phyloP scores from a whole-genome alignment of 305 asterid genomes.

The Coffea humblotiana region DNA sequence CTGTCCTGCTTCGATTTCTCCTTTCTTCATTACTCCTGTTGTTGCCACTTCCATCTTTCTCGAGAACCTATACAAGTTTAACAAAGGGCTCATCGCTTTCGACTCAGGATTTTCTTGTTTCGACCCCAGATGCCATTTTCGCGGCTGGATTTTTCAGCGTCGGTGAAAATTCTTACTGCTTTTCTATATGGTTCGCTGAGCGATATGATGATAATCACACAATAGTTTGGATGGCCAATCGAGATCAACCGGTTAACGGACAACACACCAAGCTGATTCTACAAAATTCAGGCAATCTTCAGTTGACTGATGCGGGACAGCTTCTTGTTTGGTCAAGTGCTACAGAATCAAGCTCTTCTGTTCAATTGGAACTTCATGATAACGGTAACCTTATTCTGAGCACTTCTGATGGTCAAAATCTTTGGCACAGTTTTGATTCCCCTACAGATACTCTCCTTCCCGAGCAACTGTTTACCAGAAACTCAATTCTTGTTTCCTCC shows the following conservation, averaged over 20 bases:
- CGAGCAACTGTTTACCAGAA: conserved; percentile 16
- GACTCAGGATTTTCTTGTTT: conserved; percentile 15
- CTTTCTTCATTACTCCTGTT: not conserved
- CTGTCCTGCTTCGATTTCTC: not conserved
- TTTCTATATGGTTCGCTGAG: conserved; percentile 25
- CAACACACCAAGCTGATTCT: conserved; percentile 11
- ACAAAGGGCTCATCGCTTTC: conserved; percentile 25
- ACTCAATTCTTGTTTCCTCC: conserved; percentile 20
- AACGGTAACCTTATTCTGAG: conserved; percentile 29
- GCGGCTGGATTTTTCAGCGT: conserved; percentile 24
- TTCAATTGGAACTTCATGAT: conserved; percentile 10
- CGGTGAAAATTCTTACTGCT: conserved; percentile 26
- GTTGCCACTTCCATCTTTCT: conserved; percentile 11
- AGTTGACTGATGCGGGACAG: conserved; percentile 24
- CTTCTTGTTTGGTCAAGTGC: conserved; percentile 20
- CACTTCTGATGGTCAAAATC: not conserved
- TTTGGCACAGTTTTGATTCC: conserved; percentile 32
- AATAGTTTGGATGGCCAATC: conserved; percentile 32
- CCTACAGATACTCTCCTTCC: conserved; percentile 27
- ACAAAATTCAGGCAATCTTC: conserved; percentile 17
- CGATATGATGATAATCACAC: conserved; percentile 13
- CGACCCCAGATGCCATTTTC: conserved; percentile 17
- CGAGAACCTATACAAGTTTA: conserved; percentile 9
- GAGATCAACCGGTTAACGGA: conserved; percentile 32
- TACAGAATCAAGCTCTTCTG: not conserved